phyloP scores from a whole-genome alignment of 176 grass and related monocot species.

The Stipa capillata region DNA sequence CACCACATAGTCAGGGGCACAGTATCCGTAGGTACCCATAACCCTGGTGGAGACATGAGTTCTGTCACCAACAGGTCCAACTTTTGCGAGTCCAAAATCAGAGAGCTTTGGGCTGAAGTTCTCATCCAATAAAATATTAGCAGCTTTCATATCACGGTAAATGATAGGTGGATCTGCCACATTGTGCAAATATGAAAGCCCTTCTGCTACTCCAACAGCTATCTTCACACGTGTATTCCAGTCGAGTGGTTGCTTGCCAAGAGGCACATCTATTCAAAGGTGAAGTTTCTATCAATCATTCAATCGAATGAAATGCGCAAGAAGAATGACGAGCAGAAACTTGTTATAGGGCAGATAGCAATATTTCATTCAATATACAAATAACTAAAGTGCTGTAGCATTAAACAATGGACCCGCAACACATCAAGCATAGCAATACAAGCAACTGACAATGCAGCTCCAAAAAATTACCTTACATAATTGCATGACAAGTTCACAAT shows the following conservation, averaged over 20 bases:
- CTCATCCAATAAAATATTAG: conserved; percentile 72
- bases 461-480: neutral
- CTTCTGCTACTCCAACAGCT: conserved; percentile 75
- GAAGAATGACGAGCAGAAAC: neutral
- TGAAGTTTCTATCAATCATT: conserved; percentile 11
- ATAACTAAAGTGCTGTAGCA: neutral
- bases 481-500: neutral
- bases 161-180: conserved; percentile 87
- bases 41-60: conserved; percentile 93
- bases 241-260: conserved; percentile 56
- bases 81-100: conserved; percentile 93
- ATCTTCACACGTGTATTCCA: conserved; percentile 92
- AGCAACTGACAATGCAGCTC: neutral
- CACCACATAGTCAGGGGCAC: conserved; percentile 82
- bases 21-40: conserved; percentile 96
- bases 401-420: neutral
- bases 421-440: neutral
- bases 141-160: conserved; percentile 90
- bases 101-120: conserved; percentile 89
- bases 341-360: neutral
- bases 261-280: conserved; percentile 50
- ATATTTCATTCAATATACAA: neutral
- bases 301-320: neutral
- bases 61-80: conserved; percentile 72
- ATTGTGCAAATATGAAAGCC: conserved; percentile 79